Conservation (phyloP, 139 green algal genomes). For the Haematococcus lacustris region DNA sequence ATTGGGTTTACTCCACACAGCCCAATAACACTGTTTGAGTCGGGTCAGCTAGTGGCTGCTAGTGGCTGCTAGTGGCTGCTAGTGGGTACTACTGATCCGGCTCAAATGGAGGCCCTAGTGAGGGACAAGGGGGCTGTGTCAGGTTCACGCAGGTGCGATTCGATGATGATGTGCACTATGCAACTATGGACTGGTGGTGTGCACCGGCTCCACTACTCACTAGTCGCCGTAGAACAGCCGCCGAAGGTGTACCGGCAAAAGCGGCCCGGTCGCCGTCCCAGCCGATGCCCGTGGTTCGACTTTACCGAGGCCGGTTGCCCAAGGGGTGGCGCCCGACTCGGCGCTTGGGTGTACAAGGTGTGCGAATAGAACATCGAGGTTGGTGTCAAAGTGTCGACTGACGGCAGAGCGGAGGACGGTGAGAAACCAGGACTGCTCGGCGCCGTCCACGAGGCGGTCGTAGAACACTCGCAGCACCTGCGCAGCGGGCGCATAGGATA, state of each 20-base stretch:
- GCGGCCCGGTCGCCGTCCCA: neutral
- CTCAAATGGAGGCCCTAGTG: no score
- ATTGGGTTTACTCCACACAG: no score
- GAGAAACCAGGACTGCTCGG: slow-evolving; percentile 45
- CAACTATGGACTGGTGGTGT: neutral
- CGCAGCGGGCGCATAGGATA: no score
- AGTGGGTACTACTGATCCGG: no score
- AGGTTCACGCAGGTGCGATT: no score
- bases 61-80: no score
- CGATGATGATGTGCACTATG: no score
- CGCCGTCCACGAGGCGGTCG: slow-evolving; percentile 40
- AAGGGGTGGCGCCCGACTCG: neutral
- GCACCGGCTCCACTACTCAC: neutral
- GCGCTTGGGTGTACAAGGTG: no score
- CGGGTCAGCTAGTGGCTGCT: no score
- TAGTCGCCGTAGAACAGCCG: slow-evolving; percentile 70
- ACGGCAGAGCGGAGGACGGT: slow-evolving; percentile 16
- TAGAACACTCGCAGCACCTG: slow-evolving; percentile 48
- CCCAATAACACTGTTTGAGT: no score
- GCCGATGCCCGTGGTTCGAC: slow-evolving; percentile 2
- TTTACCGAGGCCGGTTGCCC: neutral
- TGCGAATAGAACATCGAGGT: slow-evolving; percentile 31
- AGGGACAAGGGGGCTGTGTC: no score
- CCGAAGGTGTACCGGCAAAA: no score
- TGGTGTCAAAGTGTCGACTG: slow-evolving; percentile 15